Base-by-base conservation (phyloP, 768 basidiomycete species). In the Peribolospora kevripleyi region DNA sequence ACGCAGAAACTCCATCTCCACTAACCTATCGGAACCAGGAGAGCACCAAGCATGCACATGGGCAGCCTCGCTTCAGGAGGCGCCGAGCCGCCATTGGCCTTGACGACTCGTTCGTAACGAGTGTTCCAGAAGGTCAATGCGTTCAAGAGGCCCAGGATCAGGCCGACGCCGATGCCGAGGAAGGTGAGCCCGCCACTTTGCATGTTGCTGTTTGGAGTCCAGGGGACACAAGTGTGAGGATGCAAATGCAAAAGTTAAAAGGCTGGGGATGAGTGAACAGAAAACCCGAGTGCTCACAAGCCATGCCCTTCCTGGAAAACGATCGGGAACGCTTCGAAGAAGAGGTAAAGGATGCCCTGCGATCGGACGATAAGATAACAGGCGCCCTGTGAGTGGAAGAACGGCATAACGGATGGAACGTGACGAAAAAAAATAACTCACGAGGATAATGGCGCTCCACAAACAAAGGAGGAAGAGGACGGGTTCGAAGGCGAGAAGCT, bases 391-490 rank as follows among this genome's bases (percentile, higher is more conserved):
- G 48, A 10, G 51, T 55, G 25, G 25, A 25, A 25, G 25, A 1
- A 25, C 25, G 25, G 25, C 25, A 25, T 25, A 25, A 25, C 25
- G 25, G 25, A 25, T 25, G 25, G 25, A 14, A 46, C 3, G 57
- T 55, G 14, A 46, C 38, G 40, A 40, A 52, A 52, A 9, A 10
- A 7, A 42, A n/a, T n/a, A n/a, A 39, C 3, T 8, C 36, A 48
- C 62, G 11, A 69, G 61, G 37, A 69, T 61, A 36, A 68, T 46
- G 2, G 66, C 72, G 3, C 65, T 80, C 84, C 83, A 85, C 10
- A 74, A 64, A 64, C 83, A 73, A 7, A 86, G 70, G 4, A 80
- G 66, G 4, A 84, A 70, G 0, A 80, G 79, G 82, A 85, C 86
- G n/a, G 74, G 71, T 60, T 88, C 81, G 51, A 70, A 74, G 0